phyloP scores from a whole-genome alignment of 768 basidiomycete genomes.

The Kwoniella mangroviensis region DNA sequence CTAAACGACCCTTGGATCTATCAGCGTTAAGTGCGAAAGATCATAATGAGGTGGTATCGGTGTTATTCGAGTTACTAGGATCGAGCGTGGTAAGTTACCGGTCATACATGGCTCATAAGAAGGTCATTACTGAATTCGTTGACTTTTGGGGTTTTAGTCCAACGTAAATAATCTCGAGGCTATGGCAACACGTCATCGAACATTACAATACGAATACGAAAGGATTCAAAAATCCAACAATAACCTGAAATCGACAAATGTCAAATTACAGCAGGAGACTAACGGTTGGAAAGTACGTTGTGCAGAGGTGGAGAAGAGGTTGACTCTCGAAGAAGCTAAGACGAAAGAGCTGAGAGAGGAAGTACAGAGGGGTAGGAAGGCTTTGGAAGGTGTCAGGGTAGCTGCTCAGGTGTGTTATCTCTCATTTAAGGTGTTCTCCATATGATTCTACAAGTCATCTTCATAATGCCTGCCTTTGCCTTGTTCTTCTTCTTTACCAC shows the following conservation, averaged over 20 bases:
- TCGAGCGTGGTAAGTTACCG: slow-evolving; percentile 34
- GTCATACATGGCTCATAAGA: too few relatives aligned
- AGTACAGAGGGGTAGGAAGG: slow-evolving; percentile 43
- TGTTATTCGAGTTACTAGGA: slow-evolving; percentile 47
- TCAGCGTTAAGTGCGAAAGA: slow-evolving; percentile 30
- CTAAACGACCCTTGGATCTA: slow-evolving; percentile 41
- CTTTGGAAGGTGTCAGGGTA: slow-evolving; percentile 43
- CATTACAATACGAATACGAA: slow-evolving; percentile 46
- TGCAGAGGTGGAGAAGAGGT: slow-evolving; percentile 34
- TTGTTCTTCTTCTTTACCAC: too few relatives aligned
- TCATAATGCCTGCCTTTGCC: too few relatives aligned
- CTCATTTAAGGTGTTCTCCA: not conserved
- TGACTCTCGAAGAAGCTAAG: slow-evolving; percentile 28
- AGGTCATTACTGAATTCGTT: too few relatives aligned
- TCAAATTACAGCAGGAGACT: slow-evolving; percentile 31
- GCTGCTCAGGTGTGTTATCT: slow-evolving; percentile 39
- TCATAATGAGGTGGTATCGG: slow-evolving; percentile 37
- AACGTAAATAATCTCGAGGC: slow-evolving; percentile 43
- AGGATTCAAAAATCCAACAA: slow-evolving; percentile 27
- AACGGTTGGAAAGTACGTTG: slow-evolving; percentile 39
- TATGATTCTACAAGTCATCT: too few relatives aligned
- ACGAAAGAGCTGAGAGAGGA: slow-evolving; percentile 47
- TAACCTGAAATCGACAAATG: slow-evolving; percentile 6
- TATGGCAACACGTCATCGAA: slow-evolving; percentile 38
- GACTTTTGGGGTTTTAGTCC: slow-evolving; percentile 21